Base-by-base conservation (phyloP, 768 basidiomycete genomes). In the Artomyces pyxidatus region DNA sequence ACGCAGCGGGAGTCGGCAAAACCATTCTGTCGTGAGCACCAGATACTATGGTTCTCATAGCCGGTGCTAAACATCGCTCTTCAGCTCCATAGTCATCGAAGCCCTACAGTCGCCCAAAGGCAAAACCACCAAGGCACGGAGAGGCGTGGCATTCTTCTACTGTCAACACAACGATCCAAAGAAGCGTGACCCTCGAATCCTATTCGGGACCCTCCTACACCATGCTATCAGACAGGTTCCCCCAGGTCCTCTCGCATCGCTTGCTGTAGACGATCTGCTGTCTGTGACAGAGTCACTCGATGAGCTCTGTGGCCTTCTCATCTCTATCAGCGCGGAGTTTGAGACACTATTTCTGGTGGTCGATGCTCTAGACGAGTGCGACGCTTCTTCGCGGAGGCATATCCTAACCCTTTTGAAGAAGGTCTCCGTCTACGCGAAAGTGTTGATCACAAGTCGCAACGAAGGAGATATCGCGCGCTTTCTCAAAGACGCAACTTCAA, bases 281-380 rank as follows among this genome's bases (percentile, higher is more conserved):
- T n/a, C 32, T n/a, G 12, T 35, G n/a, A n/a, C 32, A 11, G 32
- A n/a, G 17, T 35, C 32, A 35, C n/a, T n/a, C 6, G 32, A 35
- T n/a, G 32, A 11, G 11, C 32, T 35, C 12, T 11, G 17, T 11
- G 17, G 17, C 6, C 11, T 35, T 11, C 32, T 35, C 11, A 12
- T n/a, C 32, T 35, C 32, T 35, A 2, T 35, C 6, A n/a, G 12
- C 32, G 17, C 12, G 17, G 12, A 35, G 11, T 35, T n/a, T n/a
- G 17, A 35, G 6, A 35, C 11, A 3, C 28, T 42, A 14, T 27
- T 48, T 27, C 26, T 48, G 19, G 21, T 48, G 4, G 21, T 48
- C 32, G 48, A 49, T 25, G 48, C 41, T 7, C 40, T 49, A 14
- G 48, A 49, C 25, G 48, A 49, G 29, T 49, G 39, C 48, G 41